Evolutionary conservation across 371 early-diverging fungal species (phyloP).

Genomic region (Mortierella sp.): DNA sequence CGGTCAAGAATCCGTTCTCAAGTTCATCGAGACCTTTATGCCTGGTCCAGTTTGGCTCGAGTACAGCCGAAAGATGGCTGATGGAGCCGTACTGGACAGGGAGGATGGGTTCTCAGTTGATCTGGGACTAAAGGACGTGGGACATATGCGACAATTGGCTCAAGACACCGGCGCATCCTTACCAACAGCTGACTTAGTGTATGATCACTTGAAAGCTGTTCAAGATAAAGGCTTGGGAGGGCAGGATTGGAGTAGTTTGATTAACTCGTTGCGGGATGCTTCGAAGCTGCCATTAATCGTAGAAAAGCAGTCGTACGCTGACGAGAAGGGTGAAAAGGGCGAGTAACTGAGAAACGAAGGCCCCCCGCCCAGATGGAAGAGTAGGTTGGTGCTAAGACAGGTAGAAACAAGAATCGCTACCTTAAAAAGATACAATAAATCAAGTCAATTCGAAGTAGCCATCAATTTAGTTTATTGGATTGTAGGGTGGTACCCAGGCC

Average conservation of each 20-base stretch:
- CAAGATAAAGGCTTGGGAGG: slow-evolving; percentile 39
- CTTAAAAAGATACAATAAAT: neutral
- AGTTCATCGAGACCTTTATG: slow-evolving; percentile 70
- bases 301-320: neutral
- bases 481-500: neutral
- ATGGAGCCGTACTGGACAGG: slow-evolving; percentile 57
- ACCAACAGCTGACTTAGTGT: slow-evolving; percentile 44
- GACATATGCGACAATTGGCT: slow-evolving; percentile 58
- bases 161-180: slow-evolving; percentile 27
- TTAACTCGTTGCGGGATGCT: slow-evolving; percentile 27
- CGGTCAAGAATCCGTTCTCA: slow-evolving; percentile 69
- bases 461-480: too few species aligned
- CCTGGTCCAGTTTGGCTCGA: slow-evolving; percentile 59
- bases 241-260: slow-evolving; percentile 49
- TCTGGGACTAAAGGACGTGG: slow-evolving; percentile 71
- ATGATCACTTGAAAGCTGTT: slow-evolving; percentile 29
- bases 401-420: neutral
- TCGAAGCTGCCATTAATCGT: slow-evolving; percentile 25
- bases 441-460: neutral
- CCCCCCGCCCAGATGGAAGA: neutral
- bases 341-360: neutral
- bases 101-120: slow-evolving; percentile 65
- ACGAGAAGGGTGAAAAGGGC: neutral
- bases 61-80: slow-evolving; percentile 60
- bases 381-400: neutral